Base-by-base conservation (phyloP, 371 early-diverging fungal genomes). In the Mucor lusitanicus region DNA sequence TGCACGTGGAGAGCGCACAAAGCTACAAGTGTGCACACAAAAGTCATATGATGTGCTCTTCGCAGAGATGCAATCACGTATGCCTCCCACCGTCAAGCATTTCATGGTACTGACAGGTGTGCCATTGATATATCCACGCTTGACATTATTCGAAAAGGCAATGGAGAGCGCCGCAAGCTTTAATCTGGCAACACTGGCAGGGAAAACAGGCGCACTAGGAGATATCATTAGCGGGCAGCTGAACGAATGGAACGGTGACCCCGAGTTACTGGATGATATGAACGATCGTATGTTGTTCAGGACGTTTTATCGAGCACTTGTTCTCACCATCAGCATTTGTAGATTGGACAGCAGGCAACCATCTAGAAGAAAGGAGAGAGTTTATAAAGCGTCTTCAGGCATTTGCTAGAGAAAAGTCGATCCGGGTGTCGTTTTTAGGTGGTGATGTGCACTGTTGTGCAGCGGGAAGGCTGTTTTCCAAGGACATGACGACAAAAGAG, bases 401-500 rank as follows among this genome's bases (percentile, higher is more conserved):
- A 27, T 84, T 86, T 66, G 87, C 96, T 17, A 77, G 79, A 13
- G 77, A 78, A 15, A 81, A 79, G 54, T 79, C 82, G 39, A 76
- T 92, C 33, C 87, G 96, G n/a, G 89, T 94, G n/a, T 90, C 91
- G 0, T 91, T 95, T 70, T 72, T 95, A 12, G 88, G 89, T 5
- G 96, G 95, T 39, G 96, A 95, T 73, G 80, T 80, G 3, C 96
- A 96, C 70, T 92, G 92, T 67, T 85, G 89, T 59, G 94, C 90
- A 12, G 84, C 88, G 21, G 92, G 93, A 1, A 78, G 84, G 30
- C 82, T 91, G 68, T 79, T 71, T 21, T 75, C 78, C 7, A 79
- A 77, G 54, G 75, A 79, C 33, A 80, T 85, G 54, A 76, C 82
- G 44, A 75, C 79, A 0, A 77, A 69, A 33, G 79, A 83, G 56